Evolutionary conservation across 2,329 filamentous ascomycete species (phyloP), one percentile per base, ranked within the genome.

Genomic region (Penicillium sp.): DNA sequence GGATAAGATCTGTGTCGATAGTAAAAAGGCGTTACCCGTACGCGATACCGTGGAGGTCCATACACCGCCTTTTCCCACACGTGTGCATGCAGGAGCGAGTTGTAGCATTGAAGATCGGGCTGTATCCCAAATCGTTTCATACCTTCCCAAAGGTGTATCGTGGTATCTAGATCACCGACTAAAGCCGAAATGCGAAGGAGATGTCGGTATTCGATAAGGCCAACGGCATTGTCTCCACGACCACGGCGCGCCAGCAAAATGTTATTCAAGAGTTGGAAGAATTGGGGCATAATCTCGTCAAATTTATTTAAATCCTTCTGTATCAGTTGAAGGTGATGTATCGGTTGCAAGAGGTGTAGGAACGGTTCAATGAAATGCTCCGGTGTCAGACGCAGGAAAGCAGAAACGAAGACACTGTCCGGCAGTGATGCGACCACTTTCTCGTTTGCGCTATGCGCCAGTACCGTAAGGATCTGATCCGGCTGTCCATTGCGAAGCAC

Each of bases 341-440:
- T 66, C 12, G 79, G 69, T 20, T 71, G 66, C 52, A 81, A 74
- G 18, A 84, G 70, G 21, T 70, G 65, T 4, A 81, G 72, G 62
- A 77, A 75, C 1, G 74, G 72, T 23, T 73, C 68, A 42, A 83
- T 62, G 59, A 82, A 79, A 61, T 80, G 69, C 23, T 70, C 64
- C 0, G 88, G 86, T 57, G 89, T 84, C 8, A 91, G 70, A 5
- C 79, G 76, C 33, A 80, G 79, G 28, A 92, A 68, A 9, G 88
- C 79, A 60, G 88, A 84, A 1, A 84, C 83, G 64, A 91, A 85
- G 0, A 79, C 79, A 1, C 79, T 74, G 1, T 77, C 68, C 0
- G 86, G 78, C 21, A 91, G 67, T 5, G 62, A 64, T 53, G 66
- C 63, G 49, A 74, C 61, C 20, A 70, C 50, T 11, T 61, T 52